Base-by-base conservation (phyloP, 2,329 filamentous ascomycete species). In the Colletotrichum sp. region DNA sequence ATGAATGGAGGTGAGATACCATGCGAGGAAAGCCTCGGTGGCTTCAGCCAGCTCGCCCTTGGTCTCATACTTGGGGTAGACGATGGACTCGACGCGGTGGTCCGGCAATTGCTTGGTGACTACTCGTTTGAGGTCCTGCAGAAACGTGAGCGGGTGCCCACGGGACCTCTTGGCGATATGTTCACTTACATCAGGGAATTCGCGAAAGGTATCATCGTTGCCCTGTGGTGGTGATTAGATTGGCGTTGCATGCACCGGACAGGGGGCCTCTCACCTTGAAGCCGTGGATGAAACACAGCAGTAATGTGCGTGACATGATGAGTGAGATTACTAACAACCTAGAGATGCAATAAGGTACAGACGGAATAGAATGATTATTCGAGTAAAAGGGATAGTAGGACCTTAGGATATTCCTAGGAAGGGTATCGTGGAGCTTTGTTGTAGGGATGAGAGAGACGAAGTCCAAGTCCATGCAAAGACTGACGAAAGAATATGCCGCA, bases 281-380 rank as follows among this genome's bases (percentile, higher is more conserved):
- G 62, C 94, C 94, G 82, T 95, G 94, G 65, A 95, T 91, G 81
- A 95, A 95, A 81, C 92, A 94, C 9, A 95, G 87, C 4, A 95
- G 84, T 6, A 95, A 82, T 26, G 93, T 94, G 68, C 87, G 86
- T 66, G 85, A 77, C 87, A 88, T 69, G 55, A 38, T 43, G 34
- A 7, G 7, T 43, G 34, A 32, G 21, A 43, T 10, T 26, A 16
- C 9, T 88, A 6, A 21, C 28, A 9, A 7, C 12, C 18, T n/a
- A 4, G 13, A 58, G 13, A 28, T 10, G 21, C 38, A 16, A 58
- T 8, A n/a, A 68, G 36, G 32, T 52, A 59, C 18, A 67, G 24
- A 2, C 2, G 38, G 14, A 77, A 61, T 34, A 4, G 8, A 12
- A 36, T 2, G 0, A n/a, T 26, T 63, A 5, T 63, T 28, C 5